phyloP scores from a whole-genome alignment of 352 stramenopile genomes.

The Globisporangium viniferum region DNA sequence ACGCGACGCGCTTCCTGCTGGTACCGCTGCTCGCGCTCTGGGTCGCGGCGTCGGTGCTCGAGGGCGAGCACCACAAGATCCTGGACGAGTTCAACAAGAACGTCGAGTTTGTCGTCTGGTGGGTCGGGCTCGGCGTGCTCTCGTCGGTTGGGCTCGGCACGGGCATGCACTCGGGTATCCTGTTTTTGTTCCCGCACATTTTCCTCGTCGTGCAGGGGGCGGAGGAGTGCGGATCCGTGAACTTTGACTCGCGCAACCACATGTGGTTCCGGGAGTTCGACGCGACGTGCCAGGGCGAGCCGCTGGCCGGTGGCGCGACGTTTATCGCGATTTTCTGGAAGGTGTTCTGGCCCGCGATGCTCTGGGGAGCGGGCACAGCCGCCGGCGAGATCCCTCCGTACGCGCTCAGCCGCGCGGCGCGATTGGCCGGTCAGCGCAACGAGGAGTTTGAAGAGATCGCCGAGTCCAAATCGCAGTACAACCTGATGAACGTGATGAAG shows the following conservation, averaged over 20 bases:
- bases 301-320: constrained; percentile 50
- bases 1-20: constrained; percentile 73
- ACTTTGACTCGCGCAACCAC: constrained; percentile 85
- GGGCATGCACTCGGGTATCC: constrained; percentile 92
- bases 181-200: constrained; percentile 95
- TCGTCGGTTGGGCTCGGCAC: constrained; percentile 93
- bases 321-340: constrained; percentile 89
- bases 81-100: constrained; percentile 83
- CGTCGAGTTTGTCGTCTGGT: constrained; percentile 91
- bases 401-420: constrained; percentile 85
- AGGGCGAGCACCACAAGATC: constrained; percentile 69
- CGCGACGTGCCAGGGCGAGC: constrained; percentile 50
- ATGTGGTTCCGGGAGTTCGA: constrained; percentile 91
- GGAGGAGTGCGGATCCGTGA: constrained; percentile 81
- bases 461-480: constrained; percentile 80
- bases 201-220: constrained; percentile 90
- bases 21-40: constrained; percentile 70
- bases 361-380: constrained; percentile 92
- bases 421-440: constrained; percentile 79
- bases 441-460: constrained; percentile 89
- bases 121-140: constrained; percentile 91
- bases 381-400: constrained; percentile 94
- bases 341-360: constrained; percentile 87
- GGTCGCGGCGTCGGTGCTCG: constrained; percentile 55
- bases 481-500: constrained; percentile 90